Conservation (phyloP, 441 rosid genomes). For the Aquilaria agallochum region DNA sequence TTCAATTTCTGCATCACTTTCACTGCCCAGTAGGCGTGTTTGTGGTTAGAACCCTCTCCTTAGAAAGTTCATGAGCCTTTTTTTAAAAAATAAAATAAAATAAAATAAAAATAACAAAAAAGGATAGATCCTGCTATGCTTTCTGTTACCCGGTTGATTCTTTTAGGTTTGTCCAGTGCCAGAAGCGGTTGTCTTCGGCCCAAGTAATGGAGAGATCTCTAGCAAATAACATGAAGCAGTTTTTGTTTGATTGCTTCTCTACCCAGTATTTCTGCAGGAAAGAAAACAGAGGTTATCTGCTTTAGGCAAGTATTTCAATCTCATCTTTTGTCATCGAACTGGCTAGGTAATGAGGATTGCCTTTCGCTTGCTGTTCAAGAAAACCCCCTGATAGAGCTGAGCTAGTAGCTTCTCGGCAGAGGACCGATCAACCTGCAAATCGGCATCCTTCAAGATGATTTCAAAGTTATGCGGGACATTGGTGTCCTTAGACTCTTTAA, state of each 20-base stretch:
- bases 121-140: not conserved
- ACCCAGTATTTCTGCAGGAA: slow-evolving; percentile 53
- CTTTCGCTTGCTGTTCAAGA: slow-evolving; percentile 31
- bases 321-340: too few species aligned
- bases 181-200: slow-evolving; percentile 39
- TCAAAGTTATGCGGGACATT: slow-evolving; percentile 33
- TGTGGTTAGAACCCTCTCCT: not conserved
- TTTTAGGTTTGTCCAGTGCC: slow-evolving; percentile 44
- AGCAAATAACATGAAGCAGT: slow-evolving; percentile 65
- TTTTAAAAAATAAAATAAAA: too few species aligned
- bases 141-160: slow-evolving; percentile 46
- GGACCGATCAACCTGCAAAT: slow-evolving; percentile 24
- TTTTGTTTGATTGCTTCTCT: slow-evolving; percentile 41
- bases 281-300: not conserved
- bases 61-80: not conserved
- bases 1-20: slow-evolving; percentile 28
- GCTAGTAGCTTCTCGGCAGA: slow-evolving; percentile 24
- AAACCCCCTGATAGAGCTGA: slow-evolving; percentile 43
- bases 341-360: slow-evolving; percentile 14
- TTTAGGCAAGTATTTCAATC: too few species aligned
- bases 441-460: slow-evolving; percentile 34
- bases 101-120: not conserved
- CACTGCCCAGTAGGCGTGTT: slow-evolving; percentile 16
- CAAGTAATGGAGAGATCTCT: slow-evolving; percentile 52
- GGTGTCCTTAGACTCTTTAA: too few species aligned